Conservation (phyloP, 805 yeast species). For the Candida jianshihensis region DNA sequence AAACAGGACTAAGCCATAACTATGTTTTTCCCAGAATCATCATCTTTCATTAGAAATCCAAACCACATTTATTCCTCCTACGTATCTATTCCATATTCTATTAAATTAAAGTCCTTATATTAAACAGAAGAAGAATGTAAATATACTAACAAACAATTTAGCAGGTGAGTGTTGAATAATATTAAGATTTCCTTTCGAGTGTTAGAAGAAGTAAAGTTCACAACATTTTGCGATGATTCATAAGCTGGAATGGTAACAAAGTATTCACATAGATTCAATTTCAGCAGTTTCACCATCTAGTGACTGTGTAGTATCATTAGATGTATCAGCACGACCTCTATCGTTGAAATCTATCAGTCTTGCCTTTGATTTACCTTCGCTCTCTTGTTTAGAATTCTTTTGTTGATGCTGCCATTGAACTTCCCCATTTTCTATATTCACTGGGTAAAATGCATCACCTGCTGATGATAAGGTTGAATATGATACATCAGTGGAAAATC, state of each 20-base stretch:
- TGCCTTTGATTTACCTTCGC: conserved; percentile 26
- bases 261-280: conserved; percentile 19
- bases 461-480: conserved; percentile 11
- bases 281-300: conserved; percentile 24
- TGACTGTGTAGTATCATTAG: conserved; percentile 21
- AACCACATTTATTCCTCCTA: background rate
- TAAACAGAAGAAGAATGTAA: no score
- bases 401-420: conserved; percentile 17
- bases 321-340: conserved; percentile 27
- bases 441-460: conserved; percentile 23
- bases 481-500: conserved; percentile 12
- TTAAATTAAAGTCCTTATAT: no score
- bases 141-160: no score
- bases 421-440: conserved; percentile 11
- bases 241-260: background rate
- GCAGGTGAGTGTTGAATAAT: no score
- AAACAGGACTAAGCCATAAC: conserved; percentile 13
- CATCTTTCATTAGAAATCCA: background rate
- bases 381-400: no score
- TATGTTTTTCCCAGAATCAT: background rate
- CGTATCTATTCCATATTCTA: background rate
- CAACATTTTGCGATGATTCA: no score
- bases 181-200: no score
- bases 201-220: no score
- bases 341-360: conserved; percentile 29